Percentiles rank a stretch among this genome's conserved stretches.
These are phyloP conservation scores for Podaxis carcinomalis DNA, from an alignment of 768 basidiomycete species.

Conservation along the genomic window DNA sequence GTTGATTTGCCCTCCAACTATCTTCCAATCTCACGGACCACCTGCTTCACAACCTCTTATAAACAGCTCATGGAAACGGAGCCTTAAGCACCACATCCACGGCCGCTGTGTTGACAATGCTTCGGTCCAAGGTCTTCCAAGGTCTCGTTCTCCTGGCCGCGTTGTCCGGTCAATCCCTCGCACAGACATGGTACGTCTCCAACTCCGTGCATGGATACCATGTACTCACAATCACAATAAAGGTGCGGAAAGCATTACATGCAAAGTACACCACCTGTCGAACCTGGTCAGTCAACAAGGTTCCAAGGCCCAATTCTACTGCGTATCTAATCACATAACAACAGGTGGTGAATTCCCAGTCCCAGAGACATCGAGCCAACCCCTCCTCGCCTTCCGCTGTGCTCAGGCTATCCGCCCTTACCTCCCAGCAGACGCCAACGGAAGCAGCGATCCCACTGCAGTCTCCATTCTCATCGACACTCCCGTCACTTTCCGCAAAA, in stretches of 20 bases:
- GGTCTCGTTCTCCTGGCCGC: not conserved
- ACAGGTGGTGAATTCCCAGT: slow-evolving; percentile 30
- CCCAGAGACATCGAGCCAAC: slow-evolving; percentile 11
- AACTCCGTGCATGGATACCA: not conserved
- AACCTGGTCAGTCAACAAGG: slow-evolving; percentile 5
- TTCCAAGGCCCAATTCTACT: not conserved
- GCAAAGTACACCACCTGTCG: not conserved
- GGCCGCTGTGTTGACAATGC: not conserved
- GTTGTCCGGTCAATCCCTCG: not conserved
- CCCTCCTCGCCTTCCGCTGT: slow-evolving; percentile 57
- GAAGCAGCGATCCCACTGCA: slow-evolving; percentile 20
- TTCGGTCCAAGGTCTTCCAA: not conserved
- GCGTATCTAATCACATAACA: not conserved
- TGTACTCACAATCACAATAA: not conserved
- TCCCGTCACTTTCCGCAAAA: slow-evolving; percentile 40
- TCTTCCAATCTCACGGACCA: not conserved
- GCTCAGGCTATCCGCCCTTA: slow-evolving; percentile 57
- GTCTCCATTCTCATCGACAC: slow-evolving; percentile 50
- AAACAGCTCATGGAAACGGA: not conserved
- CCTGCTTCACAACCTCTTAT: not conserved
- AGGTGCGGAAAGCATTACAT: slow-evolving; percentile 16
- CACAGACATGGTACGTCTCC: slow-evolving; percentile 5
- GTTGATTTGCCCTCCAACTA: not conserved
- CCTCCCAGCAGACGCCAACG: slow-evolving; percentile 44
- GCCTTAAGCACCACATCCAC: not conserved